Evolutionary conservation across 1,284 basidiomycete genomes (phyloP), one percentile per base, ranked within the genome.

Genomic region (Porogramme epimiltina): DNA sequence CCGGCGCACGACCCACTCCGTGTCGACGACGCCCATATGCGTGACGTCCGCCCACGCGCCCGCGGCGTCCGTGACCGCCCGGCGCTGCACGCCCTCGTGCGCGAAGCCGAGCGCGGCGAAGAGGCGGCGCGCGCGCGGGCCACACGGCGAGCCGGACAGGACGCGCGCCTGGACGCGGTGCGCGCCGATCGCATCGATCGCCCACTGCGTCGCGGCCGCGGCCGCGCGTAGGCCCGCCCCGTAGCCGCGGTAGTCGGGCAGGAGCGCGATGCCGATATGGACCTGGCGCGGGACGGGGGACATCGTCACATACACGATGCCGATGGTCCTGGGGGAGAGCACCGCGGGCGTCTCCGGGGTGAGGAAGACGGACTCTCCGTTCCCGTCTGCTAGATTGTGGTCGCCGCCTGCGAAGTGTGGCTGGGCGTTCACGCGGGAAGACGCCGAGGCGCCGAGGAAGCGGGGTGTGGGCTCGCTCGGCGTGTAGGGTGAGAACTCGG

Each of bases 21-120:
- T 85, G 49, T 80, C 83, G 51, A 88, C 66, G 55, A 87, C 72
- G 8, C 75, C 82, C 49, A 85, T 68, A 55, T 79, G 79, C 2
- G 78, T 80, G 19, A 81, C 77, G 58, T 87, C 82, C 54, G 76
- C 79, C 80, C 81, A 87, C 49, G 78, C 75, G 2, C 62, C 58
- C 16, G 70, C 44, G 72, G 61, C 18, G 59, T 75, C 75, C 60
- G 66, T 73, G 47, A 81, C 77, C 0, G 78, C 73, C 38, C 77
- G 74, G 23, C 84, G 76, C 40, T 76, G 76, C 13, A 73, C 78
- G 42, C 85, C 85, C 67, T 88, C 85, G 53, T 82, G 76, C 9
- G 64, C 64, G 62, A 88, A 86, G 6, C 79, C 78, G 41, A 65
- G 52, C 9, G 55, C 44, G 38, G 58, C 58, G 51, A 70, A 65